Base-by-base conservation (phyloP, 2,329 filamentous ascomycete species). In the Apiospora koreana region DNA sequence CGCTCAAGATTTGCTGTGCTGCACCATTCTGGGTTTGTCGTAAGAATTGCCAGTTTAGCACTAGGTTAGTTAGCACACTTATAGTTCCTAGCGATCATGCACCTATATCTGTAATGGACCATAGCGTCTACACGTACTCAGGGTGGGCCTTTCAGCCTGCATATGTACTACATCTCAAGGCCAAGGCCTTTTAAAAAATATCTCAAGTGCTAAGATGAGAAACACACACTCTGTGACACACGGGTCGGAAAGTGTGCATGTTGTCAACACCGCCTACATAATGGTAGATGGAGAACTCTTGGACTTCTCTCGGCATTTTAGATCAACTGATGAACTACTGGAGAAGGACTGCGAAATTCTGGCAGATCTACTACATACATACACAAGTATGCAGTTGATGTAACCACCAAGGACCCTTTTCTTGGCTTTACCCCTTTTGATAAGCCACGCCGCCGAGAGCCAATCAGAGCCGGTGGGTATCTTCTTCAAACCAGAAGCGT, bases 51-150 rank as follows among this genome's bases (percentile, higher is more conserved):
- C 21, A 23, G n/a, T 23, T 38, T 38, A n/a, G 54, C 54, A 38
- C 54, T 62, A 62, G 54, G 31, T 28, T 62, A 62, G 10, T 4
- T 14, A 28, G 46, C 28, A 58, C 21, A 58, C 50, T 58, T n/a
- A 62, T 58, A 58, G 50, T 58, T 18, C 16, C 50, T 62, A 38
- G 54, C 38, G 54, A 62, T 62, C 54, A 62, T 62, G 54, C 31
- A 18, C 54, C 54, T 62, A 18, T 54, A 62, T 62, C 54, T 62
- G 31, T 38, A 38, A n/a, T 28, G 18, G 31, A 62, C 31, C 54
- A 62, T 62, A 38, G 54, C 54, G 54, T 62, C 54, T 21, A 38
- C 54, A 18, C 54, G 38, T 62, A 62, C 31, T 38, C 54, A 35
- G 16, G 31, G 54, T 38, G 54, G 50, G 21, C 54, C 54, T 12